Evolutionary conservation across 2,329 filamentous ascomycete genomes (phyloP), one percentile per base, ranked within the genome.

Genomic region (Tolypocladium tundrense): DNA sequence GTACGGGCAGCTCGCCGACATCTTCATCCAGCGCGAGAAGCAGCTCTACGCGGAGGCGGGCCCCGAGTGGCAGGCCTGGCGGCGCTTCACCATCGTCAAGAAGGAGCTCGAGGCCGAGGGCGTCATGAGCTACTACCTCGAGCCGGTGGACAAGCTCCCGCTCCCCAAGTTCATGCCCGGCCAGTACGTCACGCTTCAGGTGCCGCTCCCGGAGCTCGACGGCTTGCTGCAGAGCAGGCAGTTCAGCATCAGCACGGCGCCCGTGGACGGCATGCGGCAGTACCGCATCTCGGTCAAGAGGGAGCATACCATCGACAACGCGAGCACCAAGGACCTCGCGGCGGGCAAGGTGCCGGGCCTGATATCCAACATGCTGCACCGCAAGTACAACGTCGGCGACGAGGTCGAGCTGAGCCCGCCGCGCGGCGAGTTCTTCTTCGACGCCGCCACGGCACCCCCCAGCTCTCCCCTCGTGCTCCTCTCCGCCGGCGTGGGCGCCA

Each of bases 211-310:
- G 0, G 75, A 79, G 53, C 77, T 88, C 27, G 65, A 64, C 19
- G 80, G 81, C n/a, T 78, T 86, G 63, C 73, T 79, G 59, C 90
- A 93, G 71, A 83, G 84, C 58, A 76, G 89, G 57, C 89, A 93
- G 75, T 93, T 91, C 75, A 88, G 85, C 53, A 76, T 93, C 58
- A 88, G 83, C 66, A 84, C 88, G 64, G 77, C 73, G 2, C 76
- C 78, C 4, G 62, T 63, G 31, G 64, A 63, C n/a, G 76, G 78
- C 53, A 78, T 78, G 9, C 74, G 75, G 19, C 80, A 84, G 70
- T 90, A 90, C 72, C 82, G 89, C 57, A 85, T 93, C 73, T 88
- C 83, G 63, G 85, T 93, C 60, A 92, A 91, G 79, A 81, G 76
- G 58, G 87, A 83, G 62, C 84, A 80, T 41, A 67, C 67, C 2